Evolutionary conservation across 225 moss, liverwort and hornwort genomes (phyloP), one percentile per base, ranked within the genome.

Genomic region (Physcomitrium patens): DNA sequence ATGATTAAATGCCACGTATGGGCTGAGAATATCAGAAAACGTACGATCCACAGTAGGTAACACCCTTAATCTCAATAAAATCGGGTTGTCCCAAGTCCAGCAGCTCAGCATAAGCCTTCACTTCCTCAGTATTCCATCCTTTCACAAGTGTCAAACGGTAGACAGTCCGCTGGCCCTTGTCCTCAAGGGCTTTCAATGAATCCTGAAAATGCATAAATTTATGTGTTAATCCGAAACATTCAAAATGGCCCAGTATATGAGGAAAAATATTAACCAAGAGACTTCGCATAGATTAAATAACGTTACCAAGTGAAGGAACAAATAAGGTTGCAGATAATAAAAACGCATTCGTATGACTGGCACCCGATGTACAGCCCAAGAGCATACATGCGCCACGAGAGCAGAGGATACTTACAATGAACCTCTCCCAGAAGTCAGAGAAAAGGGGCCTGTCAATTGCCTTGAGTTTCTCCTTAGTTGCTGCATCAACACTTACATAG

Each of bases 401-500:
- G 53, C 27, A 31, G 16, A 27, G 28, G 5, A 45, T 42, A 83
- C 95, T 94, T 79, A 96, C 96, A 58, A 86, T 90, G 54, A 97
- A 97, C 46, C 96, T 91, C 79, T 97, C 96, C 96, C 96, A 97
- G 27, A 94, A 97, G 63, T 97, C 96, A 43, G 84, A 86, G 79
- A 97, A 97, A 27, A 97, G 86, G 15, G 96, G 96, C 68, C 96
- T 84, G 67, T 97, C 96, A 76, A 97, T 94, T 56, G 96, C 96
- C 82, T 93, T 97, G 59, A 97, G 82, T 76, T 90, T 97, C 79
- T 94, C 96, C 84, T 94, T 94, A 2, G 96, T 97, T 69, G 89
- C 96, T 54, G 96, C 96, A 87, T 97, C 96, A 70, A 97, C 94
- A 78, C 96, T 97, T 43, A 97, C 96, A 78, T 97, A 97, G 10